Percentiles rank a stretch among this genome's conserved stretches.
Conservation (phyloP, 495 filamentous ascomycete genomes). For the Corynascus novoguineensis region DNA sequence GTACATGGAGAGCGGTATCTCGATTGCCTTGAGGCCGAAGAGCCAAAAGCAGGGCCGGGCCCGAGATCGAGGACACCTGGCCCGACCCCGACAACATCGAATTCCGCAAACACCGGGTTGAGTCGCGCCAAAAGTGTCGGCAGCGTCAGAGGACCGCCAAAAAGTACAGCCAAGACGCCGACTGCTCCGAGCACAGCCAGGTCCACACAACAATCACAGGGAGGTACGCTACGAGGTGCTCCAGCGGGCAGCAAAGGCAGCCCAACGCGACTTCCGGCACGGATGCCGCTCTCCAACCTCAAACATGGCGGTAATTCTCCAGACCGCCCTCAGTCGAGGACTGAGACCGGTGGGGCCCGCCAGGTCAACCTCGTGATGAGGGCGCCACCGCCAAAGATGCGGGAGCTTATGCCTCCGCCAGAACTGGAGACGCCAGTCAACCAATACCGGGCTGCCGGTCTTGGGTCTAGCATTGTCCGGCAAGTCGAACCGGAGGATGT, state of each 20-base stretch:
- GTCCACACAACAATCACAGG: conserved; percentile 23
- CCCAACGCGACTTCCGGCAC: conserved; percentile 78
- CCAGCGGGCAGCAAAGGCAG: conserved; percentile 37
- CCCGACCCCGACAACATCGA: conserved; percentile 46
- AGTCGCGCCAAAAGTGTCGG: conserved; percentile 36
- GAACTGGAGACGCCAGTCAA: conserved; percentile 58
- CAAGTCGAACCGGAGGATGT: conserved; percentile 78
- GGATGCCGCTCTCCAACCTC: conserved; percentile 72
- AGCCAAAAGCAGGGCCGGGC: conserved; percentile 54
- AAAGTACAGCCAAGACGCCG: conserved; percentile 64
- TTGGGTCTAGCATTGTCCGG: conserved; percentile 63
- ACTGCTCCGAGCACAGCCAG: conserved; percentile 31
- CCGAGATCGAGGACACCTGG: conserved; percentile 78
- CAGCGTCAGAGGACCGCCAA: conserved; percentile 41
- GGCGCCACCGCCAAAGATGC: conserved; percentile 84
- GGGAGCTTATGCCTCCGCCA: conserved; percentile 64
- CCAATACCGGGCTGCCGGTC: conserved; percentile 59
- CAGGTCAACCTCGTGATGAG: conserved; percentile 45
- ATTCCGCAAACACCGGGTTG: conserved; percentile 38
- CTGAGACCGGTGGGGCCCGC: conserved; percentile 28
- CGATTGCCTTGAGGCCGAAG: conserved; percentile 62
- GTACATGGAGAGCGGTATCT: conserved; percentile 89
- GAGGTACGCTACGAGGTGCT: conserved; percentile 12
- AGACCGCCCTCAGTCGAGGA: conserved; percentile 55
- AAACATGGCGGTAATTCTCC: conserved; percentile 79